These are phyloP conservation scores for Psidium friedrichsthalianum DNA, from an alignment of 345 rosid species.

Conservation along the genomic window DNA sequence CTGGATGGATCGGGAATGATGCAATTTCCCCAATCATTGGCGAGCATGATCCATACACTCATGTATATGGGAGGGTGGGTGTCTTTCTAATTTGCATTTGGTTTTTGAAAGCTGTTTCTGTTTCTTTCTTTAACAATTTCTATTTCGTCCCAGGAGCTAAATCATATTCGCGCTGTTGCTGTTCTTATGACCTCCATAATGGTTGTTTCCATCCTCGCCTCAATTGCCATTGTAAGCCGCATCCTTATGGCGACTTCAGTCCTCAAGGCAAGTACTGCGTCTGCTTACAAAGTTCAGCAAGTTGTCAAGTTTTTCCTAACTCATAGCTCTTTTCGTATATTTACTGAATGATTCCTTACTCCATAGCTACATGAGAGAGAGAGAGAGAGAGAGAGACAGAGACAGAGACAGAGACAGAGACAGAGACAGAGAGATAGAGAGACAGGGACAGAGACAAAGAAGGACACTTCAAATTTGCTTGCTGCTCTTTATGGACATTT, in stretches of 20 bases:
- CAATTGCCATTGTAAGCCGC: constrained; percentile 84
- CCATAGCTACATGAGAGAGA: neutral
- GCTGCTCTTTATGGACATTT: neutral
- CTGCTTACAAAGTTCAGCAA: neutral
- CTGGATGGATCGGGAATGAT: constrained; percentile 96
- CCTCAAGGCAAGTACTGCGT: constrained; percentile 55
- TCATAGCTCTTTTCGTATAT: neutral
- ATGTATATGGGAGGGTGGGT: constrained; percentile 70
- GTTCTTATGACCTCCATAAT: constrained; percentile 72
- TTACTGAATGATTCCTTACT: neutral
- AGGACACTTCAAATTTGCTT: neutral
- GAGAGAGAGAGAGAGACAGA: neutral
- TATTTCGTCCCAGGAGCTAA: constrained; percentile 52
- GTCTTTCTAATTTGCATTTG: neutral
- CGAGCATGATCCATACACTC: constrained; percentile 74
- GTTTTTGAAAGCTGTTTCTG: neutral
- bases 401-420: no score
- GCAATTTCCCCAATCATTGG: constrained; percentile 88
- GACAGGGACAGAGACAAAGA: no score
- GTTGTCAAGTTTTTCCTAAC: neutral
- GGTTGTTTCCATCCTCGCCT: constrained; percentile 70
- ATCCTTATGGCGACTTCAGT: constrained; percentile 96
- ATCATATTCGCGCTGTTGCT: constrained; percentile 62
- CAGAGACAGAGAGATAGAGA: no score
- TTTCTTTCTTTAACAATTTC: neutral